Conservation (phyloP, 352 stramenopile genomes). For the Phytophthora fragariae region DNA sequence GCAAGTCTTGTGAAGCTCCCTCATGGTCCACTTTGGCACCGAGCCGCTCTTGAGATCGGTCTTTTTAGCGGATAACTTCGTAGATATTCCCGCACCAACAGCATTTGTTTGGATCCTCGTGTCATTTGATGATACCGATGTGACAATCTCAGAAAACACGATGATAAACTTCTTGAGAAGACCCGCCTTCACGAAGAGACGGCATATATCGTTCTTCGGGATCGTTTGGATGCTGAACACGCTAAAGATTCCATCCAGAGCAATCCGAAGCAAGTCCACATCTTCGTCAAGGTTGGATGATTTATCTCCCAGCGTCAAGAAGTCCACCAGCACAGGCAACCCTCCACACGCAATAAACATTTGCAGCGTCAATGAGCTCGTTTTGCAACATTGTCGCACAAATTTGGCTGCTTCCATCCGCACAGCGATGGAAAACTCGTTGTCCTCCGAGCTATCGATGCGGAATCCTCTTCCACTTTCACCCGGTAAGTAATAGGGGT, state of each 20-base stretch:
- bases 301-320: conserved; percentile 61
- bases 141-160: conserved; percentile 85
- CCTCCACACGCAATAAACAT: conserved; percentile 95
- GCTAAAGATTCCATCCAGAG: conserved; percentile 90
- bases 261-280: conserved; percentile 79
- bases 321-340: conserved; percentile 86
- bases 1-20: conserved; percentile 83
- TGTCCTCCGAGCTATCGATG: conserved; percentile 27
- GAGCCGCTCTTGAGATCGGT: conserved; percentile 6
- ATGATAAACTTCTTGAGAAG: conserved; percentile 90
- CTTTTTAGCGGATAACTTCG: conserved; percentile 1
- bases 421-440: conserved; percentile 62
- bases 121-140: conserved; percentile 39
- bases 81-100: conserved; percentile 2
- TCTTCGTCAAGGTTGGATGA: conserved; percentile 41
- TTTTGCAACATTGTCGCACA: conserved; percentile 89
- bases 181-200: conserved; percentile 94
- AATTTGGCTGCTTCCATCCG: conserved; percentile 90
- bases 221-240: conserved; percentile 94
- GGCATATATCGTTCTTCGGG: conserved; percentile 94
- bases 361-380: conserved; percentile 89
- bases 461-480: conserved; percentile 27
- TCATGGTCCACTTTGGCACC: conserved; percentile 54
- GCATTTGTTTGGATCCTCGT: conserved; percentile 22
- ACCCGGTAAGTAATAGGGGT: conserved; percentile 39